Evolutionary conservation across 2,329 filamentous ascomycete genomes (phyloP), one percentile per base, ranked within the genome.

Genomic region (Pseudogymnoascus sp.): DNA sequence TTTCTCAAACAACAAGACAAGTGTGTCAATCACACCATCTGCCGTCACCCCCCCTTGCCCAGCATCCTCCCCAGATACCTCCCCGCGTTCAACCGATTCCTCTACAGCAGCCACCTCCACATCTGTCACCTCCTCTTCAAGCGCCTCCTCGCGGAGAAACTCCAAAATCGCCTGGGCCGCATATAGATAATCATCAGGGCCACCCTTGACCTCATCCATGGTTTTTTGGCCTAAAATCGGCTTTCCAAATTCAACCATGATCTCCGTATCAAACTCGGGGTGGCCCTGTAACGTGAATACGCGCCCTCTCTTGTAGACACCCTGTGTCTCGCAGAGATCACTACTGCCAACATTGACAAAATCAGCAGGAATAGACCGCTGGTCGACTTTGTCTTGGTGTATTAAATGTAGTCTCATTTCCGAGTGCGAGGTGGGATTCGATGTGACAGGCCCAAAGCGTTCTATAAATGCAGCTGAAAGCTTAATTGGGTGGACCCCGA

Each of bases 181-280:
- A 65, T 76, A 74, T 46, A 74, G 73, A 14, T 71, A 71, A 1
- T 61, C 66, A 6, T 66, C 65, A 2, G 64, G 62, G 1, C 62
- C 66, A 4, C 63, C 63, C 62, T 75, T 59, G 1, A 66, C 66
- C 21, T 70, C 46, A 34, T 66, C 50, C 28, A 73, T 37, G 62
- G 66, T 66, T 23, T 68, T 64, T 4, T 66, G 40, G 5, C 64
- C 64, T 71, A 72, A 73, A 7, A 60, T 64, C 11, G 28, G 34
- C 2, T 59, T 66, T 8, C 75, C 74, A 63, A 76, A 76, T 1
- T 73, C 69, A 61, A 73, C 73, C 21, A 78, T 63, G 0, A 70
- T 74, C 69, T 78, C 75, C 0, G 70, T 67, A 60, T 79, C 75
- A 67, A 79, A 80, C 63, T 79, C 78, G 21, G 77, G 77, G 65